Percentiles rank a stretch among this genome's conserved stretches.
These are phyloP conservation scores for Monosporascus ibericus DNA, from an alignment of 2,329 filamentous ascomycete species.

Conservation along the genomic window DNA sequence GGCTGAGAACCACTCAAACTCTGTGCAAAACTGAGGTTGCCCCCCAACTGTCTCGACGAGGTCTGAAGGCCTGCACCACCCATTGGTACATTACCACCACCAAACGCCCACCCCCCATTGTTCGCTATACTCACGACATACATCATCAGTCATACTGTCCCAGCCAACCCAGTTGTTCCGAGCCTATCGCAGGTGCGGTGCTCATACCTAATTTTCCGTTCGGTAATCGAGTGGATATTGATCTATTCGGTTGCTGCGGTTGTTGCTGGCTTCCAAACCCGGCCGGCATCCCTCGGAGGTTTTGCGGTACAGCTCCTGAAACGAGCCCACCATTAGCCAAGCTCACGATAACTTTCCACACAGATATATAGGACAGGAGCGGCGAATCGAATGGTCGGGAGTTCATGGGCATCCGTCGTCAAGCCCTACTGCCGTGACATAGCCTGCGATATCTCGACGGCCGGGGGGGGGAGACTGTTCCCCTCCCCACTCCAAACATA, in stretches of 20 bases:
- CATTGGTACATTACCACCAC: slow-evolving; percentile 52
- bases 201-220: slow-evolving; percentile 59
- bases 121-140: slow-evolving; percentile 30
- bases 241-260: slow-evolving; percentile 48
- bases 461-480: too few species aligned
- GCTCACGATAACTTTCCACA: slow-evolving; percentile 10
- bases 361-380: too few species aligned
- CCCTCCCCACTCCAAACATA: background rate
- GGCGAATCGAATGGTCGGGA: background rate
- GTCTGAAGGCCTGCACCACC: slow-evolving; percentile 48
- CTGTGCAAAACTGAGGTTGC: slow-evolving; percentile 61
- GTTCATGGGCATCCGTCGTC: background rate
- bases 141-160: slow-evolving; percentile 18
- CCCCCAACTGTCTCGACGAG: slow-evolving; percentile 46
- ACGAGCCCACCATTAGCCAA: slow-evolving; percentile 27
- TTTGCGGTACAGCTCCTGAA: slow-evolving; percentile 54
- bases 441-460: background rate
- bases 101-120: slow-evolving; percentile 57
- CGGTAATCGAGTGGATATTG: slow-evolving; percentile 53
- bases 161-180: slow-evolving; percentile 1
- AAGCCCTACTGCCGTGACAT: background rate
- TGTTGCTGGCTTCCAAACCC: slow-evolving; percentile 56
- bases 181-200: slow-evolving; percentile 4
- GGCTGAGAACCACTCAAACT: slow-evolving; percentile 59
- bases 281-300: slow-evolving; percentile 55